Conservation (phyloP, 192 early-diverging fungal species). For the Coemansia sp. region DNA sequence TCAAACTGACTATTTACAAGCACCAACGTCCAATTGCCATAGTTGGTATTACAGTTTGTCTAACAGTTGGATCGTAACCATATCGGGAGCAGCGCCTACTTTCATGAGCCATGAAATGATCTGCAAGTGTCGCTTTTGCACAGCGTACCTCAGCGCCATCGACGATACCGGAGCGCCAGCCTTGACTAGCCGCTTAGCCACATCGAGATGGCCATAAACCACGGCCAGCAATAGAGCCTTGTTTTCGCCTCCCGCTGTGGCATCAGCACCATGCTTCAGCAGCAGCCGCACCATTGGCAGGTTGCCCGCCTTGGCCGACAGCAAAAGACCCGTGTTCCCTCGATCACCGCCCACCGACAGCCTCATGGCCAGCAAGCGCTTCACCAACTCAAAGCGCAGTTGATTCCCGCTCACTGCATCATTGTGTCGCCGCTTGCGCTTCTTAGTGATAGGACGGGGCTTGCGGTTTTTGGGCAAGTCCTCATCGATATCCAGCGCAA, state of each 20-base stretch:
- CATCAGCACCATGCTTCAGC: conserved; percentile 39
- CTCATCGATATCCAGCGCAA: conserved; percentile 7
- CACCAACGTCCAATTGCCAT: not conserved
- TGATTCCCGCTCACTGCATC: conserved; percentile 18
- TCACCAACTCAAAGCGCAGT: conserved; percentile 32
- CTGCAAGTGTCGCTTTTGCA: conserved; percentile 34
- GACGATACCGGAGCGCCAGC: conserved; percentile 41
- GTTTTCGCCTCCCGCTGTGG: conserved; percentile 28
- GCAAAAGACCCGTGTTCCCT: conserved; percentile 31
- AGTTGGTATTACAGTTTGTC: conserved; percentile 11
- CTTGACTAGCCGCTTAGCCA: conserved; percentile 42
- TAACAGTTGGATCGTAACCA: conserved; percentile 42
- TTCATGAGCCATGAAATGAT: conserved; percentile 40
- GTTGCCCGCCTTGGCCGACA: conserved; percentile 44
- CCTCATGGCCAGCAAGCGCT: conserved; percentile 23
- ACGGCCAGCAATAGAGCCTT: conserved; percentile 51
- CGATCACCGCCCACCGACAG: conserved; percentile 25
- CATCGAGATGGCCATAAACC: conserved; percentile 38
- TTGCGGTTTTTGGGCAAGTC: conserved; percentile 19
- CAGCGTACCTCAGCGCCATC: conserved; percentile 46
- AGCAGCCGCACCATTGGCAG: conserved; percentile 36
- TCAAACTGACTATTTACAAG: not conserved
- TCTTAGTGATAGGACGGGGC: conserved; percentile 2
- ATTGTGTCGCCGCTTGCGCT: conserved; percentile 12
- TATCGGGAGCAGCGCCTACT: conserved; percentile 45